Conservation (phyloP, 768 basidiomycete species). For the Auricularia sp. region DNA sequence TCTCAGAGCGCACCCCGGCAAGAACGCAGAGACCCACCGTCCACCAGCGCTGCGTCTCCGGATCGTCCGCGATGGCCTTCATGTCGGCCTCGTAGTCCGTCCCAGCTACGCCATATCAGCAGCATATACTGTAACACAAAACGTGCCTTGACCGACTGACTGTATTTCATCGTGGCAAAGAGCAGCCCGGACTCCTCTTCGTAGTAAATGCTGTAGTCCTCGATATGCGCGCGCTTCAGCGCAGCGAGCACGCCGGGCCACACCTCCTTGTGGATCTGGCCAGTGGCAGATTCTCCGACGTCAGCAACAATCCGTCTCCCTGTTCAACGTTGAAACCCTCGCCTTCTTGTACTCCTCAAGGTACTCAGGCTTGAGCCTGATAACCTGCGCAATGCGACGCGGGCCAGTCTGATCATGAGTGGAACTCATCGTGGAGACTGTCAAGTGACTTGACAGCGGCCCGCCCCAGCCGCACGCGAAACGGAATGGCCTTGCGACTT, state of each 20-base stretch:
- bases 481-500: neutral
- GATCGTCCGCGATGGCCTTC: constrained; percentile 50
- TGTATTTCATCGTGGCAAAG: neutral
- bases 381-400: constrained; percentile 58
- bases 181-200: neutral
- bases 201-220: constrained; percentile 70
- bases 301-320: constrained; percentile 32
- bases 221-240: constrained; percentile 50
- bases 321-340: neutral
- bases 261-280: constrained; percentile 46
- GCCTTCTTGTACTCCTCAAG: constrained; percentile 30
- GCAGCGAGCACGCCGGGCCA: constrained; percentile 64
- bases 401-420: constrained; percentile 12
- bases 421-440: neutral
- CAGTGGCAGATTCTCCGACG: constrained; percentile 19
- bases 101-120: constrained; percentile 39
- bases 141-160: neutral
- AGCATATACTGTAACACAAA: too few relatives aligned
- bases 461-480: neutral
- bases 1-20: neutral
- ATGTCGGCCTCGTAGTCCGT: constrained; percentile 57
- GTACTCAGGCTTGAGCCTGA: constrained; percentile 40
- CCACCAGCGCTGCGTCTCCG: constrained; percentile 73
- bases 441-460: neutral
- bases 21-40: constrained; percentile 21